These are phyloP conservation scores for Exsudoporus floridanus DNA, from an alignment of 1,284 basidiomycete species.

Conservation along the genomic window DNA sequence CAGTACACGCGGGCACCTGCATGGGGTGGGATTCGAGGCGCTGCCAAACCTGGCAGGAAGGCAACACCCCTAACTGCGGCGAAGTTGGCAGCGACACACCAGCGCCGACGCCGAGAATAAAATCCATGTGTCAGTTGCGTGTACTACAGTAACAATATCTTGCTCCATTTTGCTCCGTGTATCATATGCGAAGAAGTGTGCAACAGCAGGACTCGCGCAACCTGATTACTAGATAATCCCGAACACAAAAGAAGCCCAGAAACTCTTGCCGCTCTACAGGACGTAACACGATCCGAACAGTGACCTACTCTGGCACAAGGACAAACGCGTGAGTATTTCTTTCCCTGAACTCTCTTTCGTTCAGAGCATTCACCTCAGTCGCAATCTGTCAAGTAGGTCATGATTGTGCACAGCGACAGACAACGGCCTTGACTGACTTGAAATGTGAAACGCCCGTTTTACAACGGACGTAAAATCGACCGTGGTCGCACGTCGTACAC, in stretches of 20 bases:
- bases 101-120: slow-evolving; percentile 12
- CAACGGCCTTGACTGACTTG: slow-evolving; percentile 3
- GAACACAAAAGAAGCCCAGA: not conserved
- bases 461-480: slow-evolving; percentile 22
- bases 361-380: not conserved
- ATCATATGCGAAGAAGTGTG: not conserved
- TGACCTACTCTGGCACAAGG: too few relatives aligned
- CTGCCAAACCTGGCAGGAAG: slow-evolving; percentile 2
- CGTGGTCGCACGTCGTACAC: not conserved
- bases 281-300: too few relatives aligned
- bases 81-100: slow-evolving; percentile 20
- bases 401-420: not conserved
- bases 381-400: not conserved
- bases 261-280: not conserved
- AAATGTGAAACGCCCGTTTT: slow-evolving; percentile 9
- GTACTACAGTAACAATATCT: not conserved
- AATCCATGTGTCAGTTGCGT: slow-evolving; percentile 14
- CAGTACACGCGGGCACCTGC: slow-evolving; percentile 26
- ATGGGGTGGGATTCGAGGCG: slow-evolving; percentile 2
- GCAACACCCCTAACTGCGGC: slow-evolving; percentile 10
- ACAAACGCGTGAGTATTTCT: not conserved
- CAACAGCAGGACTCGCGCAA: not conserved
- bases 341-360: not conserved
- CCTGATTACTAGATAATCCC: slow-evolving; percentile 8
- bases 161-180: not conserved